Evolutionary conservation across 306 rosid species (phyloP).

Genomic region (Rosa multiflora): DNA sequence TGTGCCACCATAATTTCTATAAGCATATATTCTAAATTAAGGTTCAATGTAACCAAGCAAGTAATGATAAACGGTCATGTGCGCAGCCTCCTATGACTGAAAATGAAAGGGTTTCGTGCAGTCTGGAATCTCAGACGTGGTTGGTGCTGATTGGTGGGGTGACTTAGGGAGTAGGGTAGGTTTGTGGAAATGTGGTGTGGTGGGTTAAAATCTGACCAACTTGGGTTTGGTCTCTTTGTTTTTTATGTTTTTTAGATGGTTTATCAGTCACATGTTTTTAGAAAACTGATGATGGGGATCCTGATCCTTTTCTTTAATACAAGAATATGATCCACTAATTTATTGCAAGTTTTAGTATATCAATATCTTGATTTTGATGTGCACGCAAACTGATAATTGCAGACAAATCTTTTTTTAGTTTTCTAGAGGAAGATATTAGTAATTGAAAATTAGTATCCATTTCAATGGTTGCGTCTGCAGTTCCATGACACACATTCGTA

Average conservation of each 20-base stretch:
- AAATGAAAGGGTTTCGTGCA: not conserved
- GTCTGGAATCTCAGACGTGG: not conserved
- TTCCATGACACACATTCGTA: too few relatives aligned
- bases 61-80: slow-evolving; percentile 30
- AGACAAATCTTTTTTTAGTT: not conserved
- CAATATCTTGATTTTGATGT: not conserved
- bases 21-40: not conserved
- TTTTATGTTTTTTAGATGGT: not conserved
- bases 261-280: not conserved
- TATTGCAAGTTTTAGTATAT: not conserved
- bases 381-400: not conserved
- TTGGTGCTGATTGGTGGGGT: not conserved
- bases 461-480: too few relatives aligned
- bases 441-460: too few relatives aligned
- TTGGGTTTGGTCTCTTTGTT: not conserved
- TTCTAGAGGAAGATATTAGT: too few relatives aligned
- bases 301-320: not conserved
- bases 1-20: not conserved
- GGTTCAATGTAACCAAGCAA: not conserved
- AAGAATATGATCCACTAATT: not conserved
- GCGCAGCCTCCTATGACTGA: slow-evolving; percentile 53
- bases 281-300: not conserved
- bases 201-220: not conserved
- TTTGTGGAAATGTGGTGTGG: not conserved
- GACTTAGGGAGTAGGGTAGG: not conserved